Evolutionary conservation across 768 basidiomycete species (phyloP), one percentile per base, ranked within the genome.

Genomic region (Leccinellum luteum): DNA sequence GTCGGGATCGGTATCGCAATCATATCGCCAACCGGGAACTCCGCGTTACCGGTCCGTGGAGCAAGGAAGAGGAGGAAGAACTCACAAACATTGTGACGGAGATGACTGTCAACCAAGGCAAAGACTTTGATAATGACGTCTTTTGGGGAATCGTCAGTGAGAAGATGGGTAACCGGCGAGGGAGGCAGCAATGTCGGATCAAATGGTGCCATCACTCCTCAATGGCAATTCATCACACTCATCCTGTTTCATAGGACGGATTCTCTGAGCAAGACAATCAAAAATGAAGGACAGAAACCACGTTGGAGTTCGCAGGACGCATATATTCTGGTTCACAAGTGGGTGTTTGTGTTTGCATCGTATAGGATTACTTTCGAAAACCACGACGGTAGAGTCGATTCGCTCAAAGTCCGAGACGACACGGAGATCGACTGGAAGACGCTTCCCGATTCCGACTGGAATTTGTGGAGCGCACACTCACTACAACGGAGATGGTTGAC

Each of bases 391-490:
- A 93, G 91, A 70, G 77, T 94, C 51, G 87, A 87, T 65, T 84
- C 88, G 0, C 70, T 92, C 48, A 80, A 85, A 57, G 87, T 92
- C 52, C 78, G 80, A 45, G 86, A 92, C 64, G 91, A 94, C 64
- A 87, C 84, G 28, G 92, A 93, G 66, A 87, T 94, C 48, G 87
- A 90, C 64, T 94, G 91, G 92, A 90, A 90, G 66, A 79, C 79
- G 17, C 75, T 93, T 12, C 75, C 83, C 1, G 91, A 94, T 68
- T 67, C 82, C 15, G 78, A 86, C 57, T 92, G 90, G 90, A 90
- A 92, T 64, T 67, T 90, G 9, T 92, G 89, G 89, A 92, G 90
- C 69, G 83, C 89, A 0, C 91, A 93, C 65, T 78, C 81, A 14
- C 75, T 93, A 34, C 90, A 92, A 62, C 81, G 89, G 38, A 85